Evolutionary conservation across 306 rosid genomes (phyloP), one percentile per base, ranked within the genome.

Genomic region (Dalbergia cultrata): DNA sequence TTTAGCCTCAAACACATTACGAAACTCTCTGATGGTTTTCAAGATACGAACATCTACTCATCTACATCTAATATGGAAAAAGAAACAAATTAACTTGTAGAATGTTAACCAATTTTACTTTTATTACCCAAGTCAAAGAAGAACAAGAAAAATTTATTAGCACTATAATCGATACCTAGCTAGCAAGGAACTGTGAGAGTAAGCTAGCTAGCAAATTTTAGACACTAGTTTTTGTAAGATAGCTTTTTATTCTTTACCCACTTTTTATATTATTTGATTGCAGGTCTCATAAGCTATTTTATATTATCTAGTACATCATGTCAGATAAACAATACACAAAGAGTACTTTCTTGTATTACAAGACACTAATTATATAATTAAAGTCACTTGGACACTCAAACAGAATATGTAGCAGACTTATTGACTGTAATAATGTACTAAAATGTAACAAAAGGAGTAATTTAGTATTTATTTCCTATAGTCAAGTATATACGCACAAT

Each of bases 1-100:
- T 85, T 95, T 98, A 3, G 99, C 99, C 83, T 95, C 99, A 77
- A 95, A 95, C 85, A 95, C 99, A 64, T 90, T 93, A 13, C 98
- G 95, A 72, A 95, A 93, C 88, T 95, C 99, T 72, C 98, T 83
- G 61, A 95, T 93, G 74, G 97, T 93, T 90, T 95, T 95, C 74
- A 95, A 89, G n/a, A n/a, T n/a, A n/a, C n/a, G n/a, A n/a, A n/a
- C n/a, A n/a, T n/a, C n/a, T n/a, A n/a, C n/a, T n/a, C n/a, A n/a
- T n/a, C n/a, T n/a, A n/a, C n/a, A n/a, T n/a, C n/a, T n/a, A n/a
- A n/a, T n/a, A n/a, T n/a, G n/a, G n/a, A n/a, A 22, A 1, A 22
- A 22, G 26, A 22, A 22, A 22, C 26, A 22, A 22, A 22, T 22
- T 0, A 22, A 22, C 26, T 22, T 0, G 26, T 22, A 22, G 26